phyloP scores from a whole-genome alignment of 2,329 filamentous ascomycete genomes.

The Diplodia mutila region DNA sequence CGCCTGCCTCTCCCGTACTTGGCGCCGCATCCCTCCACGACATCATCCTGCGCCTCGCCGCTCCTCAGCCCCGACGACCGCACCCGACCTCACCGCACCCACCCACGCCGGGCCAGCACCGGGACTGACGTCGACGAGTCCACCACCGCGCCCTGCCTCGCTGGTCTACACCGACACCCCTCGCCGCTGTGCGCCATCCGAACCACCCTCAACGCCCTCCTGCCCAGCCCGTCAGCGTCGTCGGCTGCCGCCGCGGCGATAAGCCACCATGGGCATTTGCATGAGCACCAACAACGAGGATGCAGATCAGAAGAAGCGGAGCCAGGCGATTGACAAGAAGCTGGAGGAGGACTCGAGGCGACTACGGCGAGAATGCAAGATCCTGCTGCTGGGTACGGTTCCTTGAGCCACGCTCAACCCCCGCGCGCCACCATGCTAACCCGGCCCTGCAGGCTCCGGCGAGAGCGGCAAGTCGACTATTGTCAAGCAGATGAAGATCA shows the following conservation, averaged over 20 bases:
- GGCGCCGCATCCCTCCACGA: conserved; percentile 25
- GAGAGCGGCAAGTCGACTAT: conserved; percentile 99
- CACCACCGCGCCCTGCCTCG: neutral
- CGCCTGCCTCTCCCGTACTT: conserved; percentile 23
- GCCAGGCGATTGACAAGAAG: conserved; percentile 90
- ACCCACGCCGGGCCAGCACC: conserved; percentile 15
- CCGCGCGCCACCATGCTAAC: conserved; percentile 35
- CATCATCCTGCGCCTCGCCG: conserved; percentile 26
- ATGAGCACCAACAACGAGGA: conserved; percentile 88
- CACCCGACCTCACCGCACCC: conserved; percentile 15
- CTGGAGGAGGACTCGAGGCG: conserved; percentile 93
- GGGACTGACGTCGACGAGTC: neutral
- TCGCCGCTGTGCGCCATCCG: conserved; percentile 13
- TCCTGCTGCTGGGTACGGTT: conserved; percentile 79
- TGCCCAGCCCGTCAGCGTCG: conserved; percentile 22
- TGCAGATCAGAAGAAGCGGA: conserved; percentile 91
- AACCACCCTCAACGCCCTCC: neutral
- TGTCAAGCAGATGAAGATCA: conserved; percentile 99
- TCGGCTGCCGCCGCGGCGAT: conserved; percentile 25
- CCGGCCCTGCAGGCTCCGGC: conserved; percentile 72
- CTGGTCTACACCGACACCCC: neutral
- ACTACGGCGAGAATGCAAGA: conserved; percentile 97
- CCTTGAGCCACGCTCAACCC: conserved; percentile 26
- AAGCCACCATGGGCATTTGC: conserved; percentile 80
- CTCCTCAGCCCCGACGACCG: conserved; percentile 18